phyloP scores from a whole-genome alignment of 1,139 yeast genomes.

The Suhomyces yuchorum region DNA sequence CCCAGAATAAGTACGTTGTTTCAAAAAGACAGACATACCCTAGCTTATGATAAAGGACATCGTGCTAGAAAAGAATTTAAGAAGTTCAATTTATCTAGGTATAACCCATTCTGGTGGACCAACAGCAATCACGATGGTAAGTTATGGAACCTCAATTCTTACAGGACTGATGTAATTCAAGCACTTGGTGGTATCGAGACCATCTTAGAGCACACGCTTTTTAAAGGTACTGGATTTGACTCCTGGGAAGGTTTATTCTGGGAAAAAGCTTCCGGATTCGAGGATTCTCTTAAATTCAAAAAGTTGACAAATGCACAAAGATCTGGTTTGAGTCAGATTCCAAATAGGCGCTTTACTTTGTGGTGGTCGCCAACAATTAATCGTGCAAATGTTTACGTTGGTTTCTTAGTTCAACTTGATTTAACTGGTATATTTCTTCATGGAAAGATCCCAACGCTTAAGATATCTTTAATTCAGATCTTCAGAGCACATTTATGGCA shows the following conservation, averaged over 20 bases:
- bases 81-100: conserved; percentile 68
- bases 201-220: conserved; percentile 89
- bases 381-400: conserved; percentile 96
- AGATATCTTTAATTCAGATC: conserved; percentile 92
- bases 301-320: conserved; percentile 97
- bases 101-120: conserved; percentile 97
- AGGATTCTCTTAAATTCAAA: conserved; percentile 91
- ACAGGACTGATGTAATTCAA: conserved; percentile 94
- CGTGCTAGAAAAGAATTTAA: conserved; percentile 79
- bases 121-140: conserved; percentile 92
- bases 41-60: conserved; percentile 95
- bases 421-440: conserved; percentile 95
- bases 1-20: conserved; percentile 95
- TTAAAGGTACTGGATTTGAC: conserved; percentile 96
- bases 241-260: conserved; percentile 99
- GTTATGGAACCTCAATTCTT: conserved; percentile 90
- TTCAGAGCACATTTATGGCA: conserved; percentile 99
- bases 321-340: conserved; percentile 95
- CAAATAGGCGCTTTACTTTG: conserved; percentile 92
- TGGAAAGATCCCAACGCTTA: conserved; percentile 96
- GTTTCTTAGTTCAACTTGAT: conserved; percentile 94
- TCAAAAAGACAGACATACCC: conserved; percentile 91
- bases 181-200: conserved; percentile 98
- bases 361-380: conserved; percentile 99
- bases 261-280: conserved; percentile 97